Evolutionary conservation across 352 stramenopile genomes (phyloP).

Genomic region (Thalassiosira hispida): DNA sequence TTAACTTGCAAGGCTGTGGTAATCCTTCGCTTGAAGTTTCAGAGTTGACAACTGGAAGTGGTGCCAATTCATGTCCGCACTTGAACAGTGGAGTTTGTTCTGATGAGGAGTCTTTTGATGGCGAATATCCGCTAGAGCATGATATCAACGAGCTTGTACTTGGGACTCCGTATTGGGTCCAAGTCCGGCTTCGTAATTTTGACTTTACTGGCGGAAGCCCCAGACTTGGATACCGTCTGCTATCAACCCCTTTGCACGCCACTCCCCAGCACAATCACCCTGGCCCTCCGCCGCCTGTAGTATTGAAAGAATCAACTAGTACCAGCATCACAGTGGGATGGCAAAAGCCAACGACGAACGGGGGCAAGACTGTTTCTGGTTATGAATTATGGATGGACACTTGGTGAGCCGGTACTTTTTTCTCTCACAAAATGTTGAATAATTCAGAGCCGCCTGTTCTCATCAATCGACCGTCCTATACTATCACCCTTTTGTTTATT

Average conservation of each 20-base stretch:
- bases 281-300: conserved; percentile 87
- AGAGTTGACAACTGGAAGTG: conserved; percentile 53
- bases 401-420: too few relatives aligned
- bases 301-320: conserved; percentile 89
- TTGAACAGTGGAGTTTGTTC: conserved; percentile 52
- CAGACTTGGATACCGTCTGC: conserved; percentile 85
- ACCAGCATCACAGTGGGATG: conserved; percentile 92
- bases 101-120: conserved; percentile 52
- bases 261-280: conserved; percentile 90
- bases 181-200: conserved; percentile 90
- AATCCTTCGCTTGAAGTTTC: conserved; percentile 30
- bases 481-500: too few relatives aligned
- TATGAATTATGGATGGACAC: conserved; percentile 97
- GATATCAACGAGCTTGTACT: conserved; percentile 86
- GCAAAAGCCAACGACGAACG: conserved; percentile 90
- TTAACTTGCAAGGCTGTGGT: conserved; percentile 60
- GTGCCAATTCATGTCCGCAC: conserved; percentile 53
- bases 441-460: too few relatives aligned
- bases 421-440: too few relatives aligned
- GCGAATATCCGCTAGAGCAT: conserved; percentile 58
- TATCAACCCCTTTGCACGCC: conserved; percentile 86
- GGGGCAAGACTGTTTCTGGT: conserved; percentile 90
- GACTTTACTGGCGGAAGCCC: too few relatives aligned
- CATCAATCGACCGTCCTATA: too few relatives aligned
- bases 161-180: conserved; percentile 90